Evolutionary conservation across 768 basidiomycete species (phyloP).

Genomic region (Lentinula raphanica): DNA sequence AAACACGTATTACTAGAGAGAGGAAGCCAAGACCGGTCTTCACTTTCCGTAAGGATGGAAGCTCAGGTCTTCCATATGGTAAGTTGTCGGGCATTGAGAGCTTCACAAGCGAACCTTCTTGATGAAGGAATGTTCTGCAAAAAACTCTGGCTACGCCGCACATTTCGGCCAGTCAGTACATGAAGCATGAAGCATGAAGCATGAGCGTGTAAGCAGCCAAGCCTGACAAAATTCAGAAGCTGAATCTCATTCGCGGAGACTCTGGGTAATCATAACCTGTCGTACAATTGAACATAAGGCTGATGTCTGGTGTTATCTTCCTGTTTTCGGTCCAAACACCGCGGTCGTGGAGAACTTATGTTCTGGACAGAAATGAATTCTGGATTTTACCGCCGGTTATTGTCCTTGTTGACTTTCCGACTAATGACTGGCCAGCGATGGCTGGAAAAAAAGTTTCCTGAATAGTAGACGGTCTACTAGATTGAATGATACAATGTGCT

Average conservation of each 20-base stretch:
- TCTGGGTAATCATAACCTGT: background rate
- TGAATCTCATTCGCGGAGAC: background rate
- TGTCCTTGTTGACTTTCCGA: too few species aligned
- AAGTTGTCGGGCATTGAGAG: background rate
- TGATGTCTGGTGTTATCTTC: background rate
- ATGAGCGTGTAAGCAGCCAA: background rate
- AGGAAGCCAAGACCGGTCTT: background rate
- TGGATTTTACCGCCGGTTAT: background rate
- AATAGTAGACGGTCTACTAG: too few species aligned
- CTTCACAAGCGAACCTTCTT: background rate
- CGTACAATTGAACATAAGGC: background rate
- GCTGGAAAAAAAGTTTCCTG: too few species aligned
- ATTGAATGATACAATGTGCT: too few species aligned
- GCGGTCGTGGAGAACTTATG: background rate
- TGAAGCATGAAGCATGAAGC: background rate
- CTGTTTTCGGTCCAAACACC: background rate
- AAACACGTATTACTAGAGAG: background rate
- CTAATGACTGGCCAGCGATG: too few species aligned
- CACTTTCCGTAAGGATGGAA: too few species aligned
- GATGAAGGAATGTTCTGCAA: background rate
- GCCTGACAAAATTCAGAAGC: background rate
- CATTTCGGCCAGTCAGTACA: background rate
- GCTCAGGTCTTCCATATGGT: too few species aligned
- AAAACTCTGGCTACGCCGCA: background rate
- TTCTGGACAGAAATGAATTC: background rate